phyloP scores from a whole-genome alignment of 75 land plant species.

The Adiantum capillusveneris region DNA sequence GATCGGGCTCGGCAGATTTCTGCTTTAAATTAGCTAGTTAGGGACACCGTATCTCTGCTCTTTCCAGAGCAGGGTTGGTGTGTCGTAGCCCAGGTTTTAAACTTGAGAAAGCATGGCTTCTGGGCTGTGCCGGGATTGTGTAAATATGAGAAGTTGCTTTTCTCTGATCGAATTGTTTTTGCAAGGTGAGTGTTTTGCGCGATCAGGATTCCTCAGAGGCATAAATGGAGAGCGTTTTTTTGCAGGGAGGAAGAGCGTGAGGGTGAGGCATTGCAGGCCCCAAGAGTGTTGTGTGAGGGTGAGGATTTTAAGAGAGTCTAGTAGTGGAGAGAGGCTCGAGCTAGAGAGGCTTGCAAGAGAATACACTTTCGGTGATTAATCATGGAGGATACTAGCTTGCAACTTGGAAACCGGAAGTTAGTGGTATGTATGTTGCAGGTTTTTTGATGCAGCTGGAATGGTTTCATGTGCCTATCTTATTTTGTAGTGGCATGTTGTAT shows the following conservation, averaged over 20 bases:
- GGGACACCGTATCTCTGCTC: no score
- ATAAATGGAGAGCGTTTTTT: conserved; percentile 3
- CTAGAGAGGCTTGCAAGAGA: not conserved
- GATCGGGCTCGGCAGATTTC: no score
- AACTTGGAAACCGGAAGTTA: conserved; percentile 33
- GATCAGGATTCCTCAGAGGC: no score
- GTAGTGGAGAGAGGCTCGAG: not conserved
- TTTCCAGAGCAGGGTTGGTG: no score
- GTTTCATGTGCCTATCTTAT: not conserved
- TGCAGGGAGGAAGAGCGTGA: conserved; percentile 7
- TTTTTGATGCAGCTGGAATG: not conserved
- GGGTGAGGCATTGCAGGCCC: conserved; percentile 2
- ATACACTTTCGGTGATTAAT: not conserved
- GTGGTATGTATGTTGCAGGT: conserved; percentile 17
- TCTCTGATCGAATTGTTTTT: no score
- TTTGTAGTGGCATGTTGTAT: not conserved
- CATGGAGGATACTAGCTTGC: conserved; percentile 9
- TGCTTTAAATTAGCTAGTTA: no score
- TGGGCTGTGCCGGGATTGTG: no score
- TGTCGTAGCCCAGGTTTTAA: no score
- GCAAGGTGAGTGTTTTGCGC: no score
- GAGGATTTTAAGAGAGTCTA: not conserved
- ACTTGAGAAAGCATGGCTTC: no score
- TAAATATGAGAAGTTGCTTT: no score
- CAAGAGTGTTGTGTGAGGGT: conserved; percentile 11